Evolutionary conservation across 129 eudicot species (phyloP).

Genomic region (Cynara cardunculus): DNA sequence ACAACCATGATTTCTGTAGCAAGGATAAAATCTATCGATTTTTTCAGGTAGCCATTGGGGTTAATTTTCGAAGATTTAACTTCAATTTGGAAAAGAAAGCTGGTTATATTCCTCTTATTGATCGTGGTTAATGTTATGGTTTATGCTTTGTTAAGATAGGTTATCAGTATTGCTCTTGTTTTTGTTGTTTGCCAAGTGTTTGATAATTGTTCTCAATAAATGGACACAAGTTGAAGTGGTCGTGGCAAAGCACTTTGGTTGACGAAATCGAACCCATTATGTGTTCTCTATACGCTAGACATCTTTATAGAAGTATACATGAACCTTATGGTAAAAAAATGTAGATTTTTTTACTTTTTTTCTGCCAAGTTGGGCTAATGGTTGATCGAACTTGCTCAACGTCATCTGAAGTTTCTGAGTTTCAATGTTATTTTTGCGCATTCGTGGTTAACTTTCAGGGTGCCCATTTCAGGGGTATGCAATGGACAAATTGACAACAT

Average conservation of each 20-base stretch:
- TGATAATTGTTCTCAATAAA: neutral
- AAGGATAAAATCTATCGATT: conserved; percentile 85
- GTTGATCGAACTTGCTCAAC: neutral
- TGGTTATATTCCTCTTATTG: neutral
- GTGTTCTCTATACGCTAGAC: neutral
- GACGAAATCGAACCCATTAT: neutral
- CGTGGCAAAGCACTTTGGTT: neutral
- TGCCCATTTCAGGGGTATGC: neutral
- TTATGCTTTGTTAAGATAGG: neutral
- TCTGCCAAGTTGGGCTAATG: neutral
- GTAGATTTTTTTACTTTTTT: neutral
- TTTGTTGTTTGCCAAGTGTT: neutral
- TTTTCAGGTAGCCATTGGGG: conserved; percentile 55
- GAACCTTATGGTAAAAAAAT: neutral
- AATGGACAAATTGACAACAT: neutral
- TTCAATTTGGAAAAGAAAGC: neutral
- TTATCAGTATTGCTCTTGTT: neutral
- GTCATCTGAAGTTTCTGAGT: neutral
- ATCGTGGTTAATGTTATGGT: neutral
- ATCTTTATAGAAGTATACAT: neutral
- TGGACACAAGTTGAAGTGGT: neutral
- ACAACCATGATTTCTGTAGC: conserved; percentile 57
- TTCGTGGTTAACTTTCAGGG: neutral
- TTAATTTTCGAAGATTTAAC: neutral
- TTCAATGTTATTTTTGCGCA: neutral